Evolutionary conservation across 495 filamentous ascomycete genomes (phyloP).

Genomic region (Hypoxylon rickii): DNA sequence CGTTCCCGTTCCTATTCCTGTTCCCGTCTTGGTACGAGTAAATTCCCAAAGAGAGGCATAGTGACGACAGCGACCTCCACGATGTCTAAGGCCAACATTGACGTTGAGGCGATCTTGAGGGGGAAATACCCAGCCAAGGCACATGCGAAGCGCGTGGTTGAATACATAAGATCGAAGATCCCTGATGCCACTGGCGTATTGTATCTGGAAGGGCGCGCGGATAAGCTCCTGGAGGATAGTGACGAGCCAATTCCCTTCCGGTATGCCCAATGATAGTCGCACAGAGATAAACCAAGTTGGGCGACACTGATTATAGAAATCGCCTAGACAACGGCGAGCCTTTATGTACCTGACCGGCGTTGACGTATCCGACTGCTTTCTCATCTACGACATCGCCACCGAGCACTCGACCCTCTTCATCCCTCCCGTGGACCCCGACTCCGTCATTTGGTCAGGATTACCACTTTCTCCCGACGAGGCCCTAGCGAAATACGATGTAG

Average conservation of each 20-base stretch:
- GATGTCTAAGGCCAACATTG: conserved; percentile 38
- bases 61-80: conserved; percentile 9
- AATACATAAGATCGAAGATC: conserved; percentile 66
- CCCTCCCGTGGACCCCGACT: conserved; percentile 82
- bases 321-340: conserved; percentile 75
- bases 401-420: conserved; percentile 86
- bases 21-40: background rate
- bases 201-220: conserved; percentile 86
- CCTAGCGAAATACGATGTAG: conserved; percentile 77
- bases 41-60: conserved; percentile 13
- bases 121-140: conserved; percentile 95
- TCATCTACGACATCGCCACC: conserved; percentile 76
- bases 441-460: conserved; percentile 95
- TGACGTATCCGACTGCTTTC: conserved; percentile 75
- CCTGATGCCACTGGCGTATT: conserved; percentile 67
- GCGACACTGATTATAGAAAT: conserved; percentile 20
- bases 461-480: conserved; percentile 79
- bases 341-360: conserved; percentile 97
- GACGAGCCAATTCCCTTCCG: conserved; percentile 78
- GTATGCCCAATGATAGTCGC: too few species aligned
- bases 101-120: conserved; percentile 47
- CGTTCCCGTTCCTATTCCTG: background rate
- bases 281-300: too few species aligned
- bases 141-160: conserved; percentile 80
- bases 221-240: conserved; percentile 77